phyloP scores from a whole-genome alignment of 352 stramenopile genomes.

The Phytophthora pseudosyringae region DNA sequence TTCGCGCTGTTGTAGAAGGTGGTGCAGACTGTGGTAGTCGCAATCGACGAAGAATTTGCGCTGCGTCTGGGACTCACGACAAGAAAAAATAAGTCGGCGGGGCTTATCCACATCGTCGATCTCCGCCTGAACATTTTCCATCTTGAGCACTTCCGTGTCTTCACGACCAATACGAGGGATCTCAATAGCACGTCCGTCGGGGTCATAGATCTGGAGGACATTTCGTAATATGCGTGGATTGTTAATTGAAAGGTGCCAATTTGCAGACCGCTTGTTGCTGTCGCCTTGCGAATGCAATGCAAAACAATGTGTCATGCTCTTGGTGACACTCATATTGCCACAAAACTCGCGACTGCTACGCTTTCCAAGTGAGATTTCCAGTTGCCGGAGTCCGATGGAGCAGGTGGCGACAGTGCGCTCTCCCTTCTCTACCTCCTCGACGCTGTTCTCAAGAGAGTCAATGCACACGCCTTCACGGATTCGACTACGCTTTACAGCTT shows the following conservation, averaged over 20 bases:
- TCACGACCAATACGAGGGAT: conserved; percentile 17
- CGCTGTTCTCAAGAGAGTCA: conserved; percentile 3
- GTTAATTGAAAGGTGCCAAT: conserved; percentile 22
- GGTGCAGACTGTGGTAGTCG: conserved; percentile 42
- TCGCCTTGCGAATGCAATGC: not conserved
- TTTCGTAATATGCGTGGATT: conserved; percentile 21
- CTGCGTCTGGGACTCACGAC: conserved; percentile 51
- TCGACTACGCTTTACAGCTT: conserved; percentile 32
- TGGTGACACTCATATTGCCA: not conserved
- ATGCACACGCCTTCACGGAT: conserved; percentile 12
- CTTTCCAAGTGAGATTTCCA: conserved; percentile 42
- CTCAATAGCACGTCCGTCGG: conserved; percentile 14
- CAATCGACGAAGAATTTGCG: conserved; percentile 56
- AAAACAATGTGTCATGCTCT: conserved; percentile 27
- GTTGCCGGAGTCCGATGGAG: conserved; percentile 26
- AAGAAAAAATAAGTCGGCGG: conserved; percentile 60
- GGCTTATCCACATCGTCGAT: conserved; percentile 49
- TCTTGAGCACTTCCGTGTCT: conserved; percentile 19
- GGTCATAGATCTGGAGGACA: conserved; percentile 14
- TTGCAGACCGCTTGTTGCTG: not conserved
- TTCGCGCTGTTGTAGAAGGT: conserved; percentile 13
- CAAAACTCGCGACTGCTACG: conserved; percentile 8
- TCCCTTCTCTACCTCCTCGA: conserved; percentile 30
- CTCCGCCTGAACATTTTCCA: conserved; percentile 50
- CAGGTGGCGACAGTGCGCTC: conserved; percentile 32